phyloP scores from a whole-genome alignment of 768 basidiomycete genomes.

The Candolleomyces efflorescens region DNA sequence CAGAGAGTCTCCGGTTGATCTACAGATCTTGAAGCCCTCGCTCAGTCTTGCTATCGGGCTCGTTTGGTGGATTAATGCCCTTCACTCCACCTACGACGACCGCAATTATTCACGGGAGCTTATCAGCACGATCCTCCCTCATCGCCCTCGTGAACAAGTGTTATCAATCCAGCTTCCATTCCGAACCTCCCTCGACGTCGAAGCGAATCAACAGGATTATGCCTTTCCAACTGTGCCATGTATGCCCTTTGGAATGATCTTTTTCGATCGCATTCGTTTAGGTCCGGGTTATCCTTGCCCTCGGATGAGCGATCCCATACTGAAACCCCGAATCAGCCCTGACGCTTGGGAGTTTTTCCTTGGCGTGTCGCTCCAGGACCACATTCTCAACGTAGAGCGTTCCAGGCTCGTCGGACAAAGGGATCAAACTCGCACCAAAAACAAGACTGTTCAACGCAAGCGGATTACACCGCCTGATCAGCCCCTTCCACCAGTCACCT shows the following conservation, averaged over 20 bases:
- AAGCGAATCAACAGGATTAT: background rate
- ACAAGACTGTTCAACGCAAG: too few species aligned
- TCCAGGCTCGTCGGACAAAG: too few species aligned
- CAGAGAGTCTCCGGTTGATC: background rate
- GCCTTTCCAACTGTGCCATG: background rate
- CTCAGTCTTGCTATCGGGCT: background rate
- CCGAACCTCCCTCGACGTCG: background rate
- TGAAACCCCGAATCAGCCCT: background rate
- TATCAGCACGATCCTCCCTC: background rate
- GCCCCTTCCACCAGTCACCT: too few species aligned
- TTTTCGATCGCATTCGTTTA: background rate
- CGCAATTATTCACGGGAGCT: background rate
- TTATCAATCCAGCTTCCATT: background rate
- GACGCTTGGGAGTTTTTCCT: background rate
- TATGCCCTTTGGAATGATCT: background rate
- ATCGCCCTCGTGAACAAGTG: background rate
- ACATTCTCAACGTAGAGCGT: too few species aligned
- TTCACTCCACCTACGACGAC: background rate
- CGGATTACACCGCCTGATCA: too few species aligned
- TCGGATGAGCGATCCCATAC: background rate
- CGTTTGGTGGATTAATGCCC: background rate
- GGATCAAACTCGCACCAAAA: too few species aligned
- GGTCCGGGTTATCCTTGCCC: background rate
- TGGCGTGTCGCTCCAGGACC: background rate
- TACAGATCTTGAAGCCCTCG: background rate